Base-by-base conservation (phyloP, 2,329 filamentous ascomycete genomes). In the Claviceps arundinis region DNA sequence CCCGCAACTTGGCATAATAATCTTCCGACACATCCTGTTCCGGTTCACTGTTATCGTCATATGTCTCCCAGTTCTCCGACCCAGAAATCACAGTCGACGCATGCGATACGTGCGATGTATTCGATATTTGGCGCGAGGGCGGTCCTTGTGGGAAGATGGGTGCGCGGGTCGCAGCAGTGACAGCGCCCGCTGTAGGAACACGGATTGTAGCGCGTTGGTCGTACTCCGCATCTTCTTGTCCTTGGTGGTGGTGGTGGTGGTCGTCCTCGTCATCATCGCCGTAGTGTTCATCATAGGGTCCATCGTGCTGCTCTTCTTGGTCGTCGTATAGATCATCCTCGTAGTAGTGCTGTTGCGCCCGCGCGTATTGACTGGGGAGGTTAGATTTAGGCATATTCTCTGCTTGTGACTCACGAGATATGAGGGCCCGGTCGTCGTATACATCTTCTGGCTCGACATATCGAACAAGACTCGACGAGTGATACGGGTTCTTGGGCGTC, bases 51-150 rank as follows among this genome's bases (percentile, higher is more conserved):
- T 78, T 81, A 65, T 95, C 88, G 60, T 93, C 90, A 61, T 93
- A 97, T 9, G 90, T 95, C 68, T 97, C 91, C 91, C 91, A 97
- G 66, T 97, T 97, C 69, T 97, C 91, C 3, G 88, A 95, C 1
- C 87, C 88, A 5, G 87, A 89, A 26, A 86, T 76, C 22, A 76
- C 76, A 1, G 85, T 88, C n/a, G 87, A 90, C 0, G 83, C 80
- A 57, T 82, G 82, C 42, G 87, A 90, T 30, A 4, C 2, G 8
- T 30, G 30, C 1, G 37, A 40, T 4, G 84, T 84, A 48, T 57
- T 60, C 3, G 68, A 71, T 16, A 85, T 82, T 60, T 91, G 87
- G 47, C 88, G 75, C 1, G 73, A 73, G 2, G 73, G 68, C 1
- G 68, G 68, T 16, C 69, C 70, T 37, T 70, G 69, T 14, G 68